Percentiles rank a stretch among this genome's conserved stretches.
Evolutionary conservation across 306 rosid genomes (phyloP).

Genomic region (Canavalia ensiformis): DNA sequence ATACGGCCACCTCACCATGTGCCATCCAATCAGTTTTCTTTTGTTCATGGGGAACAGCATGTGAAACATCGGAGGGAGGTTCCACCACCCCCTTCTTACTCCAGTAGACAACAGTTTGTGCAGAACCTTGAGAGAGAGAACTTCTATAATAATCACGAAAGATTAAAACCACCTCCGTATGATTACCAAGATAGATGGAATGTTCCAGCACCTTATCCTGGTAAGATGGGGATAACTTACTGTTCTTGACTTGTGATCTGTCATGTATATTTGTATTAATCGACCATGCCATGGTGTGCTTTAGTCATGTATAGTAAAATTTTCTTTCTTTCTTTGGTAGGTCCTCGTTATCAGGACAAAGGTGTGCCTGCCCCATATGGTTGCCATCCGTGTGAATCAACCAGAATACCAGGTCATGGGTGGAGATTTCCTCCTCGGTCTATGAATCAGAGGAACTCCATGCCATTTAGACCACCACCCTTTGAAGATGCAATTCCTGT

Average conservation of each 20-base stretch:
- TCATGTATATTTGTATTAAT: constrained; percentile 22
- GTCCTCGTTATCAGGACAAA: constrained; percentile 73
- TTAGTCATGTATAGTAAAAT: constrained; percentile 15
- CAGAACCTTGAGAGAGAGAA: constrained; percentile 79
- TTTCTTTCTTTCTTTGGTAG: constrained; percentile 51
- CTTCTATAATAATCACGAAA: constrained; percentile 81
- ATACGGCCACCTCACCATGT: constrained; percentile 80
- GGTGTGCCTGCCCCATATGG: constrained; percentile 63
- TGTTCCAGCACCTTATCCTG: constrained; percentile 67
- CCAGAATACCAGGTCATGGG: constrained; percentile 72
- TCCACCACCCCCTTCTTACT: constrained; percentile 70
- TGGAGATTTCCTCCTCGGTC: constrained; percentile 86
- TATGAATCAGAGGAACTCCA: constrained; percentile 67
- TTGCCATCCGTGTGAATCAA: constrained; percentile 81
- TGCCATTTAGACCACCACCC: constrained; percentile 85
- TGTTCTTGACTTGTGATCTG: constrained; percentile 13
- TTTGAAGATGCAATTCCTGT: constrained; percentile 82
- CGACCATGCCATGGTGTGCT: constrained; percentile 22
- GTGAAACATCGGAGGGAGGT: constrained; percentile 72
- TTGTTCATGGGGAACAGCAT: constrained; percentile 72
- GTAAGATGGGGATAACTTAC: constrained; percentile 51
- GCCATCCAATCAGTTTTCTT: constrained; percentile 80
- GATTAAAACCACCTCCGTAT: constrained; percentile 75
- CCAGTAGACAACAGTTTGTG: constrained; percentile 66
- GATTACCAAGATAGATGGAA: constrained; percentile 81